phyloP scores from a whole-genome alignment of 1,284 basidiomycete genomes.

The Trametes versicolor region DNA sequence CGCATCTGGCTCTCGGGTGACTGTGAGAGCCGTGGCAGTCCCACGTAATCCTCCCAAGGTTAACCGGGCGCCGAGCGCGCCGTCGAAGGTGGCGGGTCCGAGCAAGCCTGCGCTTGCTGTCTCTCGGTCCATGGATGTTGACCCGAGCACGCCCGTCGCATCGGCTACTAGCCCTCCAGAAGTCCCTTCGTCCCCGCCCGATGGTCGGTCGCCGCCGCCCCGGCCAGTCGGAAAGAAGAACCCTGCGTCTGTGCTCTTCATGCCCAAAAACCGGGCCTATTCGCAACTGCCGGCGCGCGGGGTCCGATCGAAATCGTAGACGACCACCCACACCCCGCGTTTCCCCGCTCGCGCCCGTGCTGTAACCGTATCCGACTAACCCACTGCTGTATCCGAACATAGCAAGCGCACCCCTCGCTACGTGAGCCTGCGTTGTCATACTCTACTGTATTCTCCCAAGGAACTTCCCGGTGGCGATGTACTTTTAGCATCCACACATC shows the following conservation, averaged over 20 bases:
- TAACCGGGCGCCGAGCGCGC: conserved; percentile 11
- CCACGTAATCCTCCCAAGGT: conserved; percentile 28
- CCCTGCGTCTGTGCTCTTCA: conserved; percentile 72
- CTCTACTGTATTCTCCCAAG: conserved; percentile 18
- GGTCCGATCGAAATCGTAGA: conserved; percentile 24
- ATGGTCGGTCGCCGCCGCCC: conserved; percentile 22
- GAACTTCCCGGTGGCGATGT: conserved; percentile 25
- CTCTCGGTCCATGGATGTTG: conserved; percentile 28
- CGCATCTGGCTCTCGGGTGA: conserved; percentile 42
- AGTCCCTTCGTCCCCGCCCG: conserved; percentile 25
- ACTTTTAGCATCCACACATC: conserved; percentile 24
- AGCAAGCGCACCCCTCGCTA: conserved; percentile 11
- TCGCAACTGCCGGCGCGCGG: conserved; percentile 56
- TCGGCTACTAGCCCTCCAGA: conserved; percentile 21
- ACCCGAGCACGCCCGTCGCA: conserved; percentile 6
- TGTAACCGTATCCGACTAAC: background rate
- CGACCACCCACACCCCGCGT: background rate
- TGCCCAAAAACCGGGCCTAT: conserved; percentile 76
- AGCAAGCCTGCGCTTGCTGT: conserved; percentile 4
- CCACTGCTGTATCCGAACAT: conserved; percentile 21
- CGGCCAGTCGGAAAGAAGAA: conserved; percentile 61
- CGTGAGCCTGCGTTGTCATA: conserved; percentile 18
- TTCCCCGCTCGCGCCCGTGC: conserved; percentile 8
- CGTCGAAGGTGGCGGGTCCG: conserved; percentile 6
- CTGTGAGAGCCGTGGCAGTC: conserved; percentile 42